Conservation (phyloP, 2,329 filamentous ascomycete genomes). For the Fusarium marasasianum region DNA sequence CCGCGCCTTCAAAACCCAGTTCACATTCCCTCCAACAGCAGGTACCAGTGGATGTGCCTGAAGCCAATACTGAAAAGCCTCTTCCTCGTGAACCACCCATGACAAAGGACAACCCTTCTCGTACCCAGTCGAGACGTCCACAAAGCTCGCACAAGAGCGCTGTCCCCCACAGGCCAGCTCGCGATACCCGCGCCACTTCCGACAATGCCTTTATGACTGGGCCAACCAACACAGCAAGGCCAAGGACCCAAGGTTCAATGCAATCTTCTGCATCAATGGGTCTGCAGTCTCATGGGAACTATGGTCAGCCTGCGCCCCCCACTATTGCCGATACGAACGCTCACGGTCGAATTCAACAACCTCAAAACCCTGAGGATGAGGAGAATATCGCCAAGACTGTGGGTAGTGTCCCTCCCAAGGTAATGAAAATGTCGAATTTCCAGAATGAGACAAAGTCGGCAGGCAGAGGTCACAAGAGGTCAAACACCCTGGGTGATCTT, state of each 20-base stretch:
- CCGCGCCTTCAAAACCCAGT: conserved; percentile 37
- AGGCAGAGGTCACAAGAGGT: conserved; percentile 70
- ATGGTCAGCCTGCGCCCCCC: conserved; percentile 88
- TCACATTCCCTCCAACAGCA: conserved; percentile 50
- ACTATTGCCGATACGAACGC: conserved; percentile 88
- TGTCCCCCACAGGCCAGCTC: conserved; percentile 39
- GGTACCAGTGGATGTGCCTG: conserved; percentile 54
- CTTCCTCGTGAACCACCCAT: conserved; percentile 66
- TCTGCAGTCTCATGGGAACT: conserved; percentile 68
- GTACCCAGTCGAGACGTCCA: conserved; percentile 54
- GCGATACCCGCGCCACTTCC: conserved; percentile 50
- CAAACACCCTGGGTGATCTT: conserved; percentile 81
- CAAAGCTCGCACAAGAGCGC: conserved; percentile 57
- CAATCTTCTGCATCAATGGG: conserved; percentile 75
- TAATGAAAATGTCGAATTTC: conserved; percentile 67
- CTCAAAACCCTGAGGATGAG: conserved; percentile 68
- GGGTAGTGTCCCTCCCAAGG: conserved; percentile 67
- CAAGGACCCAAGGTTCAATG: conserved; percentile 85
- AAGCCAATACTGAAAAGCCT: conserved; percentile 62
- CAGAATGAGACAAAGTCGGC: conserved; percentile 62
- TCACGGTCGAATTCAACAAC: conserved; percentile 89
- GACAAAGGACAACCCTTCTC: conserved; percentile 54
- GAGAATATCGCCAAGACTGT: conserved; percentile 71
- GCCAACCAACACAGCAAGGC: conserved; percentile 62
- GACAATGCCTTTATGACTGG: conserved; percentile 56